Evolutionary conservation across 331 rosid species (phyloP), one percentile per base, ranked within the genome.

Genomic region (Prunus yedoensis): DNA sequence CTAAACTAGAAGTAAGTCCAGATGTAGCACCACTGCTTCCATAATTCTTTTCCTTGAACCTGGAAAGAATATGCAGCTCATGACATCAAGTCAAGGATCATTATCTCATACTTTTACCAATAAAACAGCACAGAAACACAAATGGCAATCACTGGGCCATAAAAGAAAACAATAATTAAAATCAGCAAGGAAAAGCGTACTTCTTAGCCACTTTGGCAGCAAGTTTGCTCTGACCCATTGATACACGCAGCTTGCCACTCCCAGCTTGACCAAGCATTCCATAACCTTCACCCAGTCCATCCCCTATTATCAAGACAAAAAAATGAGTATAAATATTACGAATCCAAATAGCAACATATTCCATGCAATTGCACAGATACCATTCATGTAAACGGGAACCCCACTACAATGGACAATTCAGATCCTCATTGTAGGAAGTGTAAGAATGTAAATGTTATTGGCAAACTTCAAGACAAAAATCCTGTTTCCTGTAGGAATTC

Each of bases 231-330:
- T 78, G 97, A 87, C 89, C 95, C 66, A 75, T 61, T 20, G 97
- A 91, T 30, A 94, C 98, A 16, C 98, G 96, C 72, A 94, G 90
- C 93, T 88, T 94, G 87, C 98, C 97, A 81, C 96, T 91, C 63
- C 98, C 98, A 54, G 98, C 97, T 89, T 91, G 98, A 83, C 98
- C 97, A 66, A 91, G 97, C 98, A 94, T 94, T 83, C 98, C 97
- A 71, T 94, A 90, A 63, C 98, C 97, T 81, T 94, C 98, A 72
- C 96, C 98, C 16, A 94, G 85, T 76, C 98, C 97, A 74, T 90
- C 98, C 58, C 98, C 98, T 94, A 79, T 74, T 46, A 74, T 45
- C 47, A 30, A 79, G 75, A 64, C 74, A 63, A 81, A 38, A 56
- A 74, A 23, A 49, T 30, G 63, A 7, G 41, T 18, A 56, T 43